These are phyloP conservation scores for Phoma herbarum DNA, from an alignment of 2,329 filamentous ascomycete genomes.

Conservation along the genomic window DNA sequence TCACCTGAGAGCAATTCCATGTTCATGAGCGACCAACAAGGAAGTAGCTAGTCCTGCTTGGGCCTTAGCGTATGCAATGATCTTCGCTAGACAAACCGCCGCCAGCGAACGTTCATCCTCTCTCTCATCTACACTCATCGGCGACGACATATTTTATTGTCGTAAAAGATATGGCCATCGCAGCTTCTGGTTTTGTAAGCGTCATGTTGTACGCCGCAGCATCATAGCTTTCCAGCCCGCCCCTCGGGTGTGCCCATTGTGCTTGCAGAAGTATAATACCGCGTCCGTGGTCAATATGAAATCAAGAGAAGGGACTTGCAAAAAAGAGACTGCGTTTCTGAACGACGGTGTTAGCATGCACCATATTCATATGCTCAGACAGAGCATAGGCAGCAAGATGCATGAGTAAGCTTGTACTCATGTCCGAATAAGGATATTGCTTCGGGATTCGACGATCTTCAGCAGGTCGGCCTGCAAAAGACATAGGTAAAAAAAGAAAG, in stretches of 20 bases:
- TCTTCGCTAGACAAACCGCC: constrained; percentile 11
- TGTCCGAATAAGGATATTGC: not conserved
- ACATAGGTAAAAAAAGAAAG: constrained; percentile 1
- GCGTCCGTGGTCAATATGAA: not conserved
- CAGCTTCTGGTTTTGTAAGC: not conserved
- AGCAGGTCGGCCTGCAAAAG: not conserved
- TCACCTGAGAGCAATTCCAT: not conserved
- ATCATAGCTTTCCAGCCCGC: not conserved
- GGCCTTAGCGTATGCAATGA: constrained; percentile 18
- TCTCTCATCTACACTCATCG: not conserved
- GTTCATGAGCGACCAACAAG: constrained; percentile 8
- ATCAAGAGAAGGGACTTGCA: not conserved
- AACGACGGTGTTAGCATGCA: not conserved
- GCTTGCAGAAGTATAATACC: not conserved
- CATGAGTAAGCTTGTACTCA: not conserved
- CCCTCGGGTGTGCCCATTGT: not conserved
- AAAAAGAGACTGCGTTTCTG: not conserved
- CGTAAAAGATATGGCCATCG: not conserved
- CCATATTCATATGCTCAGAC: no score
- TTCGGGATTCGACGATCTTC: not conserved
- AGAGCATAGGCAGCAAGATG: not conserved
- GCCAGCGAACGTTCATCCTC: not conserved
- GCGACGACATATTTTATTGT: not conserved
- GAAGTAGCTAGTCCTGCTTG: constrained; percentile 3
- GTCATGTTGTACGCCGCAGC: not conserved